Conservation (phyloP, 306 rosid genomes). For the Oxytropis ochrocephala region DNA sequence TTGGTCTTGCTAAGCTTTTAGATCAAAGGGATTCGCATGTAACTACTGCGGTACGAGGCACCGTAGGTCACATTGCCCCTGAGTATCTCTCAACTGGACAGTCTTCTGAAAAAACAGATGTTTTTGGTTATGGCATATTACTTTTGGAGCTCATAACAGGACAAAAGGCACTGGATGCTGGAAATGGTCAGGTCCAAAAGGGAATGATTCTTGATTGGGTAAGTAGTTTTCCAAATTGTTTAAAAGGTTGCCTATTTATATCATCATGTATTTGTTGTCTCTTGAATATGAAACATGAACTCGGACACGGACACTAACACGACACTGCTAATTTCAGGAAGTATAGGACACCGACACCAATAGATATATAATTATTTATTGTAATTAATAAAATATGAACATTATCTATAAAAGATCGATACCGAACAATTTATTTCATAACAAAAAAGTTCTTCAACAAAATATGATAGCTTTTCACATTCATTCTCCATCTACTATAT, state of each 20-base stretch:
- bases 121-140: constrained; percentile 87
- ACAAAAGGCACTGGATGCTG: constrained; percentile 83
- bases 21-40: constrained; percentile 96
- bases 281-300: too few relatives aligned
- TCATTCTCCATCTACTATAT: too few relatives aligned
- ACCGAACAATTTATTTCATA: too few relatives aligned
- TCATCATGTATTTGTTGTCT: background rate
- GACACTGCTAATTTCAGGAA: too few relatives aligned
- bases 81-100: constrained; percentile 96
- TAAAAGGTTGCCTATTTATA: background rate
- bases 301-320: too few relatives aligned
- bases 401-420: too few relatives aligned
- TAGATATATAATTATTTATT: too few relatives aligned
- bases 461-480: too few relatives aligned
- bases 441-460: too few relatives aligned
- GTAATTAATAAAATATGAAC: too few relatives aligned
- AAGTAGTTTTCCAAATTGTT: constrained; percentile 7
- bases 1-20: constrained; percentile 91
- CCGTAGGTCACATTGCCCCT: constrained; percentile 92
- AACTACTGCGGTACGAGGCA: constrained; percentile 94
- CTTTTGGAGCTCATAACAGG: constrained; percentile 93
- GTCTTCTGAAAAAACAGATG: constrained; percentile 92
- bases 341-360: too few relatives aligned
- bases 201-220: constrained; percentile 99
- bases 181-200: constrained; percentile 81